Evolutionary conservation across 2,329 filamentous ascomycete genomes (phyloP).

Genomic region (Neopestalotiopsis sp.): DNA sequence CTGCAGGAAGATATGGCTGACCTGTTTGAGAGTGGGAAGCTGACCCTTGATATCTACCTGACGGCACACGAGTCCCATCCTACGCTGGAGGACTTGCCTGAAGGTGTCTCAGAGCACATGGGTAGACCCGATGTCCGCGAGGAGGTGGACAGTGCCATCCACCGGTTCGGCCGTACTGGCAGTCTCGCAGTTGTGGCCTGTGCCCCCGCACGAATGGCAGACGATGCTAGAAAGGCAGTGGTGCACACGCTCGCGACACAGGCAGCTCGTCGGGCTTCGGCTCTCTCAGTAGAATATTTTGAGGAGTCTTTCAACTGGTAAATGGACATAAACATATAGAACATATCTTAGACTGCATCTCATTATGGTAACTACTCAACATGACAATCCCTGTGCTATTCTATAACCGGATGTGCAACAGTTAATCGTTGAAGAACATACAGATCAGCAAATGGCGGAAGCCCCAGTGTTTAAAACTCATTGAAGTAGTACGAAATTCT

Average conservation of each 20-base stretch:
- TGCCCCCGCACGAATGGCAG: slow-evolving; percentile 49
- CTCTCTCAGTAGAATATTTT: slow-evolving; percentile 42
- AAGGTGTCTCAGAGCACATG: slow-evolving; percentile 25
- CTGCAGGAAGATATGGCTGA: slow-evolving; percentile 38
- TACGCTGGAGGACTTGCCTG: slow-evolving; percentile 14
- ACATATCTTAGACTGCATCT: too few relatives aligned
- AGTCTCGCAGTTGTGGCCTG: slow-evolving; percentile 49
- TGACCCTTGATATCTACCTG: slow-evolving; percentile 43
- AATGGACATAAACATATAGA: neutral
- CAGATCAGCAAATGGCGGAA: too few relatives aligned
- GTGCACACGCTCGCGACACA: slow-evolving; percentile 34
- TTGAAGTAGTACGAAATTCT: too few relatives aligned
- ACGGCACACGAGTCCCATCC: slow-evolving; percentile 26
- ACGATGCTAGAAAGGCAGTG: slow-evolving; percentile 45
- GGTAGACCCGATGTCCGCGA: slow-evolving; percentile 39
- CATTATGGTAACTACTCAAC: too few relatives aligned
- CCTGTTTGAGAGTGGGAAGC: slow-evolving; percentile 30
- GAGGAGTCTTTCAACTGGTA: slow-evolving; percentile 51
- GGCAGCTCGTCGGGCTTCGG: slow-evolving; percentile 14
- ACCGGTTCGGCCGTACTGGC: slow-evolving; percentile 23
- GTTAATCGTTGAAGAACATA: too few relatives aligned
- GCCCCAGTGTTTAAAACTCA: too few relatives aligned
- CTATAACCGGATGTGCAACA: too few relatives aligned
- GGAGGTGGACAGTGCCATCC: slow-evolving; percentile 35
- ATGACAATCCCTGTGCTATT: too few relatives aligned